These are phyloP conservation scores for Allium fistulosum DNA, from an alignment of 106 monocot genomes.

Conservation along the genomic window DNA sequence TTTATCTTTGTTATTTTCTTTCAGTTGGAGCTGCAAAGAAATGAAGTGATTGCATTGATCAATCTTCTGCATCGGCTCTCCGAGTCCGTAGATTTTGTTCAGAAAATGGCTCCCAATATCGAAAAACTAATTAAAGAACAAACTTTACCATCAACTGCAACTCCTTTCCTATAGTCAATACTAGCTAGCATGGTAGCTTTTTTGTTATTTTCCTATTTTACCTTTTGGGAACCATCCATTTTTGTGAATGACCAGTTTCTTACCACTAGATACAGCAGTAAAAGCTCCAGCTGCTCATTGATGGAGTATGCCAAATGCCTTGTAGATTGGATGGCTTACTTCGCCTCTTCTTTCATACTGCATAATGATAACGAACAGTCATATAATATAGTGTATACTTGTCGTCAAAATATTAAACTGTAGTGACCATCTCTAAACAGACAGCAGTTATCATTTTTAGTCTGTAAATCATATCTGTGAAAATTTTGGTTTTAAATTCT, in stretches of 20 bases:
- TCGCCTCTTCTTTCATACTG: too few relatives aligned
- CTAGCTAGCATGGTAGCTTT: not conserved
- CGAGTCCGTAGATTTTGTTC: slow-evolving; percentile 76
- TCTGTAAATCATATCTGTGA: too few relatives aligned
- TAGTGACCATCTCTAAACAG: too few relatives aligned
- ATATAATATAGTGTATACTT: too few relatives aligned
- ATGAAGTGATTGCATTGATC: slow-evolving; percentile 88
- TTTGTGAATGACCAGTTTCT: not conserved
- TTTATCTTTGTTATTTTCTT: not conserved
- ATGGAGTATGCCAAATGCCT: too few relatives aligned
- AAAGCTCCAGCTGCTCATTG: not conserved
- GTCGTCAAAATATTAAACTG: too few relatives aligned
- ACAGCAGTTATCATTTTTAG: too few relatives aligned
- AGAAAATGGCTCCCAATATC: slow-evolving; percentile 43
- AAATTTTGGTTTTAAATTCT: too few relatives aligned
- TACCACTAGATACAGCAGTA: not conserved
- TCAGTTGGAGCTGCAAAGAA: slow-evolving; percentile 81
- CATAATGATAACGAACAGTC: too few relatives aligned
- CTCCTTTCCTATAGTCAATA: not conserved
- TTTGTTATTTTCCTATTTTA: not conserved
- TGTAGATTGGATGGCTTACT: too few relatives aligned
- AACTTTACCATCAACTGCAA: slow-evolving; percentile 15
- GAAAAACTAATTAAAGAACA: slow-evolving; percentile 36
- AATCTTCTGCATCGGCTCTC: slow-evolving; percentile 91
- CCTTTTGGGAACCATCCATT: not conserved